A percentile compares a stretch with the other conserved stretches of the same genome.
Evolutionary conservation across 208 protist species (phyloP).

Genomic region (Histomonas meleagridis): DNA sequence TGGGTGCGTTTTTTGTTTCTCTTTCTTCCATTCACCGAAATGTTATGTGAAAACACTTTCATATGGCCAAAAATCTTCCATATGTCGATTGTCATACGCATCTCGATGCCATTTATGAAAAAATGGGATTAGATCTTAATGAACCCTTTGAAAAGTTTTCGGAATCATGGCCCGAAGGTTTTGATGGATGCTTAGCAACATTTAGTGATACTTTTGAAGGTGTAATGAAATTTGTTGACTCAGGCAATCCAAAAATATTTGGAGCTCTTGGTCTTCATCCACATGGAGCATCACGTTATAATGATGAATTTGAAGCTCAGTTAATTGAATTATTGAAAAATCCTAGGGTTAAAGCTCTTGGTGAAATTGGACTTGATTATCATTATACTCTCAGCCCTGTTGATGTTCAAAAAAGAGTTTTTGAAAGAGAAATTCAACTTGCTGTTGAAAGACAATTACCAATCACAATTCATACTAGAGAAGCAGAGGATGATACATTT

Average conservation of each 20-base stretch:
- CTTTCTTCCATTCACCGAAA: no score
- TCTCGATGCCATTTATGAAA: background rate
- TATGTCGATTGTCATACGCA: slow-evolving; percentile 5
- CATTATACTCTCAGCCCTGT: background rate
- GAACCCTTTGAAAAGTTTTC: background rate
- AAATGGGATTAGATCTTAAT: background rate
- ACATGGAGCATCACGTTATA: background rate
- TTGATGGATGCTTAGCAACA: background rate
- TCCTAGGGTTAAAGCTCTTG: background rate
- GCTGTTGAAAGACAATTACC: slow-evolving; percentile 54
- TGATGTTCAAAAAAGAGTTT: slow-evolving; percentile 42
- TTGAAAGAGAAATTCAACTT: slow-evolving; percentile 49
- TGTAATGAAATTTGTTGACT: background rate
- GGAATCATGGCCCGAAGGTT: background rate
- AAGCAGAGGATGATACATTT: slow-evolving; percentile 62
- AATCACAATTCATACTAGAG: slow-evolving; percentile 57
- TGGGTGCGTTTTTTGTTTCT: no score
- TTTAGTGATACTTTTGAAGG: background rate
- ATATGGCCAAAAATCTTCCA: no score
- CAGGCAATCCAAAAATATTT: background rate
- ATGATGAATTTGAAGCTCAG: background rate
- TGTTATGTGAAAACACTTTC: no score
- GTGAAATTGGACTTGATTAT: slow-evolving; percentile 15
- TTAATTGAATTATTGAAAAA: background rate
- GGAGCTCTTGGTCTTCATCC: slow-evolving; percentile 29